Evolutionary conservation across 805 yeast species (phyloP).

Genomic region (Wickerhamiella parazyma): DNA sequence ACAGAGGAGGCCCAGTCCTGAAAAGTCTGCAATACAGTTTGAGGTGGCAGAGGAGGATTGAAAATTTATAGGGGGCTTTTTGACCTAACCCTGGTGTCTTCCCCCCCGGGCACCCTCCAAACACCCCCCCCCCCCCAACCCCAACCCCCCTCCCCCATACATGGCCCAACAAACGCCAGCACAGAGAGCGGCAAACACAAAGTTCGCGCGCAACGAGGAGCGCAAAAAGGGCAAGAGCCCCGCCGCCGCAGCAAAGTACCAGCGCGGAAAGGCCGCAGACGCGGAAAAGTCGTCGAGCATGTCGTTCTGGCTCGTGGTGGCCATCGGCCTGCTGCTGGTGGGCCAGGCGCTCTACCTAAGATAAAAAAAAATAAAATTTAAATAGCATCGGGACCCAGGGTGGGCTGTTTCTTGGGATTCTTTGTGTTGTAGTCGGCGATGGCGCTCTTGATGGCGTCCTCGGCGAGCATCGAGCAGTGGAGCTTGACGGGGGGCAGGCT

Average conservation of each 20-base stretch:
- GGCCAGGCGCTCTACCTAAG: constrained; percentile 8
- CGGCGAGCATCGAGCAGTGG: constrained; percentile 98
- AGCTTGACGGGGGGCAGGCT: constrained; percentile 93
- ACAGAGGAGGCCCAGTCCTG: constrained; percentile 1
- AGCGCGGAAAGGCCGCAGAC: constrained; percentile 5
- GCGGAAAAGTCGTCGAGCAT: not conserved
- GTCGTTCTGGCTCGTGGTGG: not conserved
- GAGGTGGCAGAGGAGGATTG: not conserved
- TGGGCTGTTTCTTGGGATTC: constrained; percentile 41
- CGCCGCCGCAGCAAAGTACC: constrained; percentile 7
- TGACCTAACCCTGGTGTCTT: not conserved
- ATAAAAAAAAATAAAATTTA: not conserved
- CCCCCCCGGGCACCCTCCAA: no score
- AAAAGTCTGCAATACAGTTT: constrained; percentile 3
- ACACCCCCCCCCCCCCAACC: not conserved
- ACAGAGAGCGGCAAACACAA: constrained; percentile 78
- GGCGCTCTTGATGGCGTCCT: constrained; percentile 95
- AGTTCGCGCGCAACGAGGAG: constrained; percentile 61
- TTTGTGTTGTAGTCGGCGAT: constrained; percentile 87
- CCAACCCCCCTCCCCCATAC: not conserved
- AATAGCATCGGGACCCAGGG: constrained; percentile 46
- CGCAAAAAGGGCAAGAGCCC: constrained; percentile 59
- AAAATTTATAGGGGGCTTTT: not conserved
- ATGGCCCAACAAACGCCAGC: constrained; percentile 52
- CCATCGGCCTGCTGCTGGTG: constrained; percentile 2